Percentiles rank a stretch among this genome's conserved stretches.
phyloP scores from a whole-genome alignment of 306 rosid species.

The Quercus rubra region DNA sequence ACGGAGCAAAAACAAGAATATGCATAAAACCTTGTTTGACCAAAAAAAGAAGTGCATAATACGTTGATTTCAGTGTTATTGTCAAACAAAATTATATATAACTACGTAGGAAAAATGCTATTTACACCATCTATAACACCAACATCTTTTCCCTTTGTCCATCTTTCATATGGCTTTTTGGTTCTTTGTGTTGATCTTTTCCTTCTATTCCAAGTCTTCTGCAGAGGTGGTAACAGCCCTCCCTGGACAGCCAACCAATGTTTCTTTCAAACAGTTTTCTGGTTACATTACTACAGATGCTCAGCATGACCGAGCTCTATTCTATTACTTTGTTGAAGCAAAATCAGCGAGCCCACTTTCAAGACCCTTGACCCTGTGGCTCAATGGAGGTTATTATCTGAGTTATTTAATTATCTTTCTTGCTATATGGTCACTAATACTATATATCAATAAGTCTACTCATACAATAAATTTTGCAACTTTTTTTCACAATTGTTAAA shows the following conservation, averaged over 20 bases:
- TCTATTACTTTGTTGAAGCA: neutral
- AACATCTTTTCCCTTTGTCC: neutral
- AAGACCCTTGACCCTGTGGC: neutral
- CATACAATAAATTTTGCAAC: no score
- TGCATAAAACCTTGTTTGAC: neutral
- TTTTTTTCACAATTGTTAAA: no score
- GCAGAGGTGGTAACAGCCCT: neutral
- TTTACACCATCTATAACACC: no score
- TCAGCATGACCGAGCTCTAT: constrained; percentile 3
- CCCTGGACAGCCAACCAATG: neutral
- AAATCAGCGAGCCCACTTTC: constrained; percentile 1
- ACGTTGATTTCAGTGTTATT: neutral
- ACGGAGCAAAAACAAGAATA: neutral
- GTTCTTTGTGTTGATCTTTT: neutral
- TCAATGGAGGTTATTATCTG: neutral
- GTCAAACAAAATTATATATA: neutral
- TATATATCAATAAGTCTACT: neutral
- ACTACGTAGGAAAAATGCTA: neutral
- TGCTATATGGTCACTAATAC: neutral
- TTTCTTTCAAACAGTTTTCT: neutral
- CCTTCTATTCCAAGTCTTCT: neutral
- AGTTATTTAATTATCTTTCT: neutral
- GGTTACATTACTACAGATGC: neutral
- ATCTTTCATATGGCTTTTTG: neutral
- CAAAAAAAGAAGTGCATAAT: neutral